Percentiles rank a stretch among this genome's conserved stretches.
Conservation (phyloP, 805 yeast species). For the Ogataea salicorniae region DNA sequence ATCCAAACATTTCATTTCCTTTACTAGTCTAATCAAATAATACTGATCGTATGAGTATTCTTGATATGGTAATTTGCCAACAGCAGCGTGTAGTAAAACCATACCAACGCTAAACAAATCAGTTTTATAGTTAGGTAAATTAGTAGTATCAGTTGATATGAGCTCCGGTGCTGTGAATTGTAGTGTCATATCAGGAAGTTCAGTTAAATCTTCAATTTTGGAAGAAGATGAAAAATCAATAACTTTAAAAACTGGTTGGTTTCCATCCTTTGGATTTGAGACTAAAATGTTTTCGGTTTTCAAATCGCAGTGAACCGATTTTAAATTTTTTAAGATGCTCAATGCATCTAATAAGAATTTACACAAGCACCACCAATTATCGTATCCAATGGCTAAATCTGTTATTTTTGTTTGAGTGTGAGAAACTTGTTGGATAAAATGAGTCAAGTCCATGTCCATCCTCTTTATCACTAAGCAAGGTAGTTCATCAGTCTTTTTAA, state of each 20-base stretch:
- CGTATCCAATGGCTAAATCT: slow-evolving; percentile 18
- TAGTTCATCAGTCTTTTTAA: slow-evolving; percentile 20
- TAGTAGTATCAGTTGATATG: slow-evolving; percentile 17
- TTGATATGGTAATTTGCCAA: slow-evolving; percentile 41
- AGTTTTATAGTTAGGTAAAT: slow-evolving; percentile 30
- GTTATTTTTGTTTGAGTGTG: slow-evolving; percentile 1
- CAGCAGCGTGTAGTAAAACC: slow-evolving; percentile 39
- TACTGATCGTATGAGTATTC: slow-evolving; percentile 25
- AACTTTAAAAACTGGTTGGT: slow-evolving; percentile 30
- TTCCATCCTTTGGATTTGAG: slow-evolving; percentile 14
- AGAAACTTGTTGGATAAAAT: slow-evolving; percentile 12
- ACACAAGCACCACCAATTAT: slow-evolving; percentile 31
- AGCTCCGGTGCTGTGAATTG: slow-evolving; percentile 47
- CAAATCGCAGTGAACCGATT: slow-evolving; percentile 42
- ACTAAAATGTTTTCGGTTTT: slow-evolving; percentile 42
- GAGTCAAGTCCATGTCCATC: slow-evolving; percentile 25
- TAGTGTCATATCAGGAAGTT: slow-evolving; percentile 31
- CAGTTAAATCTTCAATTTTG: slow-evolving; percentile 14
- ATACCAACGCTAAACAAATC: slow-evolving; percentile 46
- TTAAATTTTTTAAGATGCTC: slow-evolving; percentile 20
- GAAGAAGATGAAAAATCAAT: slow-evolving; percentile 44
- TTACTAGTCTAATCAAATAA: slow-evolving; percentile 30
- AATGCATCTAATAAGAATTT: slow-evolving; percentile 25
- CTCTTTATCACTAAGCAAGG: slow-evolving; percentile 27
- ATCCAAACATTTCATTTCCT: slow-evolving; percentile 31